Base-by-base conservation (phyloP, 2,329 filamentous ascomycete genomes). In the Domatiomyces catenatus region DNA sequence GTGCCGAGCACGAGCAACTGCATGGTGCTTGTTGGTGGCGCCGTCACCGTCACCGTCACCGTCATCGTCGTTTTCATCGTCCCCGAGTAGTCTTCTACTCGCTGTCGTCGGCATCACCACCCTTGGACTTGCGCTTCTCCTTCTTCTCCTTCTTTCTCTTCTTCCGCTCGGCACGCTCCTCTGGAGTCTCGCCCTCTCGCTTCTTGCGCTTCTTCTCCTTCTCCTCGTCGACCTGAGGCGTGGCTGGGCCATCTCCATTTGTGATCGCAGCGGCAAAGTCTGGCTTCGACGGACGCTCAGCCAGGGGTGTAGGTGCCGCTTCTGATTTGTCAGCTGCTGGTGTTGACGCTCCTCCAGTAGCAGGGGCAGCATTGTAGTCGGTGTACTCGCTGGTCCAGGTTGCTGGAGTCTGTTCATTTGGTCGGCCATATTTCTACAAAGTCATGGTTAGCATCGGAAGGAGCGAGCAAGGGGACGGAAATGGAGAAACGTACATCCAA, bases 341-440 rank as follows among this genome's bases (percentile, higher is more conserved):
- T 6, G 70, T 64, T 10, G 72, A 67, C 18, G 69, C 66, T 45
- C 66, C 59, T 39, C 63, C 69, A 18, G 75, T 71, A 45, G 77
- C 76, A 15, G 75, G 72, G 42, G 7, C 15, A 12, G 76, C 76
- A 63, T 77, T 81, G 73, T 81, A 94, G 73, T 96, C 92, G 71
- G 88, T 90, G 77, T 98, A 98, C 59, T 86, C 84, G 39, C 78
- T 71, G 60, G 85, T 88, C 92, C 92, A 98, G 71, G 92, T 86
- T 61, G 88, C 81, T 22, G 92, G 92, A 4, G 92, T 98, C 57
- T 82, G 80, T 67, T 95, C 90, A 69, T 96, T 98, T 61, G 85
- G 70, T 52, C 89, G 83, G 59, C 92, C 92, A 62, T 81, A 96
- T 82, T 98, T 98, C 75, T 78, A 53, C 6, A 24, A 24, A 24